phyloP scores from a whole-genome alignment of 352 stramenopile genomes.

The Stramenopiles sp. region DNA sequence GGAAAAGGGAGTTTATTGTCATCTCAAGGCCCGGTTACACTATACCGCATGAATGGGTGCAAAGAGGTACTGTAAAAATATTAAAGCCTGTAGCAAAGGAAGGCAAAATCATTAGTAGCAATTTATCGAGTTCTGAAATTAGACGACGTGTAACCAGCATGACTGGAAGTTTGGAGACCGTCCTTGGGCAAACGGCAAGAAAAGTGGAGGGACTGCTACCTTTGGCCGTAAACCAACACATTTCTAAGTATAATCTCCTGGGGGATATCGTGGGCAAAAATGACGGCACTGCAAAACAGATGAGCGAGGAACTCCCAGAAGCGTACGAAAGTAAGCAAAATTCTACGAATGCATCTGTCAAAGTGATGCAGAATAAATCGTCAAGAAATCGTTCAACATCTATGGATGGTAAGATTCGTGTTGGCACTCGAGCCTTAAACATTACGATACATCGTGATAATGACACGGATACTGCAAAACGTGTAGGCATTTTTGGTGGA shows the following conservation, averaged over 20 bases:
- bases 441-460: background rate
- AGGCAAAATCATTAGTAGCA: constrained; percentile 1
- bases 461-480: background rate
- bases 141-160: constrained; percentile 7
- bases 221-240: background rate
- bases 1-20: background rate
- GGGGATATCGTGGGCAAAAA: background rate
- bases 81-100: background rate
- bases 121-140: constrained; percentile 12
- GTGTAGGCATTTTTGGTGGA: constrained; percentile 13
- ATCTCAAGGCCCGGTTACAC: constrained; percentile 1
- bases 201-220: constrained; percentile 1
- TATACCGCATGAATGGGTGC: constrained; percentile 8
- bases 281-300: background rate
- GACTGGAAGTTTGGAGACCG: background rate
- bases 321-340: background rate
- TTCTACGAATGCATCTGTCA: background rate
- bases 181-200: background rate
- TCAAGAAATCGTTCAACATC: background rate
- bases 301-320: background rate
- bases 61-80: constrained; percentile 4
- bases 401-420: background rate
- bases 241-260: background rate
- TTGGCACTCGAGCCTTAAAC: background rate
- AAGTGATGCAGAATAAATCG: background rate